A percentile compares a stretch with the other conserved stretches of the same genome.
phyloP scores from a whole-genome alignment of 1,139 yeast species.

The Debaryomycetaceae sp. region DNA sequence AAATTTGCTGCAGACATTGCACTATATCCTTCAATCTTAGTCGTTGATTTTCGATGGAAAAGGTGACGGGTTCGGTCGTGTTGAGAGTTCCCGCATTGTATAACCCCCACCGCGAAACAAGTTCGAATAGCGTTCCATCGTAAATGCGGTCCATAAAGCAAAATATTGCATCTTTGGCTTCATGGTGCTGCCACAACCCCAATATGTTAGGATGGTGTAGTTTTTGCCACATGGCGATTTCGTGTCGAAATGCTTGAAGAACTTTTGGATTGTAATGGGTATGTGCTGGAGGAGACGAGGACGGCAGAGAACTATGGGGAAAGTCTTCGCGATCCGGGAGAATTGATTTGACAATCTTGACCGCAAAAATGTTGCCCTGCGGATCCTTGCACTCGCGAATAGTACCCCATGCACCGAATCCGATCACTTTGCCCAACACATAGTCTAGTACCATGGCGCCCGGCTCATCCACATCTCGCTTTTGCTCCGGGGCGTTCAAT shows the following conservation, averaged over 20 bases:
- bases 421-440: constrained; percentile 66
- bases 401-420: constrained; percentile 88
- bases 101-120: constrained; percentile 60
- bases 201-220: constrained; percentile 57
- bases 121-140: constrained; percentile 77
- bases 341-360: constrained; percentile 59
- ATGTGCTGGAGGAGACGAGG: constrained; percentile 4
- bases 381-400: constrained; percentile 57
- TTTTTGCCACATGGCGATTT: constrained; percentile 64
- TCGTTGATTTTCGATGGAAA: constrained; percentile 18
- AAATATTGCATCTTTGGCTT: constrained; percentile 54
- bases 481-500: constrained; percentile 14
- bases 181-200: constrained; percentile 49
- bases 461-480: constrained; percentile 41
- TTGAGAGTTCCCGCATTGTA: constrained; percentile 17
- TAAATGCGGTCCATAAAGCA: constrained; percentile 62
- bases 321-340: constrained; percentile 19
- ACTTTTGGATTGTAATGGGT: constrained; percentile 18
- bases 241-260: constrained; percentile 50
- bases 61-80: constrained; percentile 21
- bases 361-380: constrained; percentile 47
- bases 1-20: constrained; percentile 41
- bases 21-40: constrained; percentile 12
- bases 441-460: constrained; percentile 54
- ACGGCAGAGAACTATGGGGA: constrained; percentile 4